phyloP scores from a whole-genome alignment of 176 grass and related monocot genomes.

The Carex myosuroides region DNA sequence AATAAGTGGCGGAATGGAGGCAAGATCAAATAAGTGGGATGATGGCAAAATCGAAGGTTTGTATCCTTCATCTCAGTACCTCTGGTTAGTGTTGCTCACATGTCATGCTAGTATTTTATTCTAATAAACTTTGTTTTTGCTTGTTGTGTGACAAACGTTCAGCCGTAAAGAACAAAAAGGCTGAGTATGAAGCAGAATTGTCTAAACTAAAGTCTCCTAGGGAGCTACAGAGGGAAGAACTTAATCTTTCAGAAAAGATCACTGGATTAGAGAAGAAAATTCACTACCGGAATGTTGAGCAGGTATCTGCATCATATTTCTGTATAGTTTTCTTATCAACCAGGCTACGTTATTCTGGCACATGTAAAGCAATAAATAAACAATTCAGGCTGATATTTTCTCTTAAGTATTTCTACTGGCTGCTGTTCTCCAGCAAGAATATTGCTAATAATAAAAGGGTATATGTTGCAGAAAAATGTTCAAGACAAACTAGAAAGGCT shows the following conservation, averaged over 20 bases:
- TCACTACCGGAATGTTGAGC: constrained; percentile 85
- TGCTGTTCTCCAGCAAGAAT: neutral
- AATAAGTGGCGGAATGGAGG: constrained; percentile 98
- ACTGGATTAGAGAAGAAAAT: constrained; percentile 82
- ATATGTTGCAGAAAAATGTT: constrained; percentile 55
- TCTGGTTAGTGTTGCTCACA: neutral
- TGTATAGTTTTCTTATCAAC: neutral
- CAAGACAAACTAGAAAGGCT: constrained; percentile 65
- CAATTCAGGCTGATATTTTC: neutral
- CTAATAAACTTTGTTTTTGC: constrained; percentile 25
- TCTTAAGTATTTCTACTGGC: neutral
- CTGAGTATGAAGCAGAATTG: constrained; percentile 65
- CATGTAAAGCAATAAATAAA: neutral
- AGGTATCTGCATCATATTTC: constrained; percentile 35
- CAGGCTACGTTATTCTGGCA: neutral
- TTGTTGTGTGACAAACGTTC: constrained; percentile 11
- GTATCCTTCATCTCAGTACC: neutral
- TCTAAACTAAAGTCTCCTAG: constrained; percentile 67
- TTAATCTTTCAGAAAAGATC: constrained; percentile 84
- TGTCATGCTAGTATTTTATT: neutral
- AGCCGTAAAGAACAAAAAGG: constrained; percentile 87
- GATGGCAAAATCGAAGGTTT: constrained; percentile 71
- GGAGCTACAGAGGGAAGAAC: constrained; percentile 80
- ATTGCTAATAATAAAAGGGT: neutral
- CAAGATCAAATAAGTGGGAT: constrained; percentile 99